Evolutionary conservation across 495 filamentous ascomycete species (phyloP), one percentile per base, ranked within the genome.

Genomic region (Penicillium flavigenum): DNA sequence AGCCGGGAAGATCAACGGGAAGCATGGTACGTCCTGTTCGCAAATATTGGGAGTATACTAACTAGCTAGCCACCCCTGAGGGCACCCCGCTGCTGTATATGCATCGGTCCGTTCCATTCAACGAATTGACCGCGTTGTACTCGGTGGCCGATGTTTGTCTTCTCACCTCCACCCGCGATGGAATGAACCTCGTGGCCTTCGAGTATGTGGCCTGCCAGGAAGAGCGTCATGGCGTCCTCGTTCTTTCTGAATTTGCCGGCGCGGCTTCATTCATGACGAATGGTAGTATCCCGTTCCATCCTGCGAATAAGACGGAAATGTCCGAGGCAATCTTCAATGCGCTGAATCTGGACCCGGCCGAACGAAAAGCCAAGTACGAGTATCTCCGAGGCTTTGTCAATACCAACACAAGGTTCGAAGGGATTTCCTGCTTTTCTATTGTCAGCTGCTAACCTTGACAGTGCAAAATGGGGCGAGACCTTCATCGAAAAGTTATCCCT

Each of bases 161-260:
- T 6, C 88, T 96, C 47, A 89, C 88, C 14, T 96, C 91, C 0
- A 95, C 88, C 1, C 82, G 92, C n/a, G 93, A 96, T 65, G 93
- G 93, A 56, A 96, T 98, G 93, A 98, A 98, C 67, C 83, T 96
- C 10, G 93, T 98, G 24, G 91, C 89, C 22, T 96, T 92, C 73
- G 93, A 98, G 72, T 98, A 96, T 72, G 91, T 96, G 47, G 92
- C 93, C 3, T 91, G 87, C 32, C 93, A 96, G 65, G 77, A 87
- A 57, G 81, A 92, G 59, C 82, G 86, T 10, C 88, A 95, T 64
- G 93, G 93, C 7, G 88, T 90, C 5, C 88, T 98, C 80, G 89
- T 96, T 22, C 81, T 98, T 10, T 96, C 91, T 47, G 92, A 96
- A 66, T 96, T 96, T 65, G 88, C 92, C 0, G 93, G 93, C 2